These are phyloP conservation scores for Rhizoclosmatium globosum DNA, from an alignment of 192 early-diverging fungal genomes.

Conservation along the genomic window DNA sequence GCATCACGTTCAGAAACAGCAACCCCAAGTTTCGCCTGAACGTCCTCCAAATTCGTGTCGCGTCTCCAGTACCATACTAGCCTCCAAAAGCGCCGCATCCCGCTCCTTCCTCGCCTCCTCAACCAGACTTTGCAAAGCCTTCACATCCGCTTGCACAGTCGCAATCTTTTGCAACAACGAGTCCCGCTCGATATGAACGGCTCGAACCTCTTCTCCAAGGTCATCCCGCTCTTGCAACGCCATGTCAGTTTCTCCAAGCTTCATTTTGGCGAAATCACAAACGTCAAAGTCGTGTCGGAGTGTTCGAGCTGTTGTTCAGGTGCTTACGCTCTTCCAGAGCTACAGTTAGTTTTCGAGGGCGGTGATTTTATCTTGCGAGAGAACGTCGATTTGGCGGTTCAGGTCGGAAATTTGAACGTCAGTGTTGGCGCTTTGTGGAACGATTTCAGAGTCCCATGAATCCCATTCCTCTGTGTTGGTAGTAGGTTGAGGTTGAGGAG, in stretches of 20 bases:
- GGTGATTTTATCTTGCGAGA: constrained; percentile 10
- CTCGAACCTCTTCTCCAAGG: background rate
- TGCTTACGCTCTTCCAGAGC: constrained; percentile 9
- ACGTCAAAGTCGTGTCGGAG: constrained; percentile 8
- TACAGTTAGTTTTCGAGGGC: constrained; percentile 23
- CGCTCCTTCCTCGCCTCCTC: background rate
- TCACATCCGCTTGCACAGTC: background rate
- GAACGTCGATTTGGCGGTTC: constrained; percentile 9
- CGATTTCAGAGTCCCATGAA: background rate
- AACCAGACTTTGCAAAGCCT: background rate
- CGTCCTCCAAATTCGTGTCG: background rate
- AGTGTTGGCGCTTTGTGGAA: background rate
- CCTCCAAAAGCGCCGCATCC: background rate
- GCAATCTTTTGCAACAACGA: constrained; percentile 9
- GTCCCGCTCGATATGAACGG: constrained; percentile 9
- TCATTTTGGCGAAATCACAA: constrained; percentile 1
- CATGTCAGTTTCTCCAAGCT: constrained; percentile 23
- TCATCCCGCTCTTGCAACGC: constrained; percentile 21
- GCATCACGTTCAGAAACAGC: constrained; percentile 3
- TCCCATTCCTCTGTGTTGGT: constrained; percentile 31
- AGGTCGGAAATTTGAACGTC: background rate
- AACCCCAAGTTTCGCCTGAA: background rate
- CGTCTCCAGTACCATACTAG: background rate
- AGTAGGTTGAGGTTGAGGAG: background rate
- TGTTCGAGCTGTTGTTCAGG: background rate